Conservation (phyloP, 2,329 filamentous ascomycete genomes). For the Diaporthe velutina region DNA sequence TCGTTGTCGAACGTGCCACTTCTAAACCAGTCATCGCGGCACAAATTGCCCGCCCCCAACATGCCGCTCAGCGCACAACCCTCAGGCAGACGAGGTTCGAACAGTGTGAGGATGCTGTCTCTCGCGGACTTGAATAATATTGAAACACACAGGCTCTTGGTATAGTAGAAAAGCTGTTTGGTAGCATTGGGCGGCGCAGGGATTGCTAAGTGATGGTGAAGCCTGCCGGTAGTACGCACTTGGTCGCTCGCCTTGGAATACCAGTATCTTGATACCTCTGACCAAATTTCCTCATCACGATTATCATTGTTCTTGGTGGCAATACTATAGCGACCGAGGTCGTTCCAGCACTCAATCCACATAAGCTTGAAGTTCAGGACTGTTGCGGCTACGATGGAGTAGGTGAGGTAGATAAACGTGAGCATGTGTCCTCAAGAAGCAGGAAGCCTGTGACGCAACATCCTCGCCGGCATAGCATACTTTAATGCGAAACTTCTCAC, state of each 20-base stretch:
- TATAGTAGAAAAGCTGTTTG: conserved; percentile 80
- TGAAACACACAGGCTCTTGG: conserved; percentile 76
- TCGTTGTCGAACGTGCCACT: too few relatives aligned
- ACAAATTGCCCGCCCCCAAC: too few relatives aligned
- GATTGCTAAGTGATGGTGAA: conserved; percentile 92
- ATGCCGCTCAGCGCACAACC: too few relatives aligned
- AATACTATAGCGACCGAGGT: conserved; percentile 85
- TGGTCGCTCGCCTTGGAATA: conserved; percentile 85
- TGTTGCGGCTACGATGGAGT: conserved; percentile 92
- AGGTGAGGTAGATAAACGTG: conserved; percentile 88
- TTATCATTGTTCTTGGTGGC: conserved; percentile 88
- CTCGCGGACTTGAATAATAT: conserved; percentile 75
- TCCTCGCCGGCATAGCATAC: conserved; percentile 90
- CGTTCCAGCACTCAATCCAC: conserved; percentile 94
- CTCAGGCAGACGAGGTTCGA: conserved; percentile 48
- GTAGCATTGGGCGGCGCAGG: conserved; percentile 77
- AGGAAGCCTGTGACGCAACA: conserved; percentile 93
- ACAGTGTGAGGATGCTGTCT: conserved; percentile 54
- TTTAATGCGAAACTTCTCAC: conserved; percentile 79
- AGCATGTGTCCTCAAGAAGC: conserved; percentile 89
- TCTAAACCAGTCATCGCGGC: too few relatives aligned
- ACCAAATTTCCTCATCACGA: conserved; percentile 83
- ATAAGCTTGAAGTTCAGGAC: conserved; percentile 86
- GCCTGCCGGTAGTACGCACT: conserved; percentile 78
- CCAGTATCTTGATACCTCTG: conserved; percentile 83